These are phyloP conservation scores for Favolaschia claudopus DNA, from an alignment of 768 basidiomycete species.

Conservation along the genomic window DNA sequence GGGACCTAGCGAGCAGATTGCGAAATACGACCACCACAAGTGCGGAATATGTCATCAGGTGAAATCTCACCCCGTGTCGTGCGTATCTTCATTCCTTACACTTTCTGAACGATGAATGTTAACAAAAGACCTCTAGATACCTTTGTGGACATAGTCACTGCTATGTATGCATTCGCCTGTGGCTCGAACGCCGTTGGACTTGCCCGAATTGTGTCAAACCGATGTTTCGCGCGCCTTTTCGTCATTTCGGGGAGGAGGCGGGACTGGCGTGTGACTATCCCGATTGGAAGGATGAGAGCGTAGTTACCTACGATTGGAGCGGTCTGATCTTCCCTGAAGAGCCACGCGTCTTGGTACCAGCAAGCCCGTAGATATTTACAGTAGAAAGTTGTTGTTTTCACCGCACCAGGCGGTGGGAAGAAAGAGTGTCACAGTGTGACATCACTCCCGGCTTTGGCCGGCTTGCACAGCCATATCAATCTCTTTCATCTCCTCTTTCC, in stretches of 20 bases:
- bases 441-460: no score
- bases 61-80: background rate
- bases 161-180: background rate
- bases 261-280: background rate
- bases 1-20: no score
- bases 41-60: background rate
- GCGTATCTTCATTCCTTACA: no score
- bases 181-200: background rate
- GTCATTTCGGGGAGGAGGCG: background rate
- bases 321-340: background rate
- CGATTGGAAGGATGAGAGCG: background rate
- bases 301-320: background rate
- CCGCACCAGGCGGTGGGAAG: no score
- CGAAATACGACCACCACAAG: constrained; percentile 1
- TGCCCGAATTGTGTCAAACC: background rate
- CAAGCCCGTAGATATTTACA: no score
- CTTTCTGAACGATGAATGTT: no score
- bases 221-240: background rate
- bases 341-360: no score
- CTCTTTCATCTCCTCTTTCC: no score
- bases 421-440: no score
- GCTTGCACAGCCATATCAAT: no score
- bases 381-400: no score
- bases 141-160: background rate
- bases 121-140: no score